Base-by-base conservation (phyloP, 805 yeast species). In the Myxozyma udenii region DNA sequence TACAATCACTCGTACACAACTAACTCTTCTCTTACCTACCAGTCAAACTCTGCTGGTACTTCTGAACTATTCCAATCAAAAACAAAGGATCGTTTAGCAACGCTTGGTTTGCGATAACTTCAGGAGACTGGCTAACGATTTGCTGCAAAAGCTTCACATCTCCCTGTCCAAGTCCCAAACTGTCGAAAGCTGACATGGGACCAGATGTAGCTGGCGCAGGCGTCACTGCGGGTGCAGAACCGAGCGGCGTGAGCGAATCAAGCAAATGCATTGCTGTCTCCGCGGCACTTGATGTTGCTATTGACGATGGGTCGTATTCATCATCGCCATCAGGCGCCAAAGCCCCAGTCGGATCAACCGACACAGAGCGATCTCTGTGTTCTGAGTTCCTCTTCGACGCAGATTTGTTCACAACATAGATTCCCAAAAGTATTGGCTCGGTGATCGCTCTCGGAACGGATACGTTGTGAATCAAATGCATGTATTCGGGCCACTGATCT, bases 71-170 rank as follows among this genome's bases (percentile, higher is more conserved):
- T 4, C 48, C 37, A n/a, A 66, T 55, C 50, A 66, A 53, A 44
- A 61, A 51, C 41, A 58, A 53, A 11, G 70, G 70, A 51, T 67
- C 62, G 6, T 47, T 50, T 3, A 62, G 53, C 21, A 66, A 49
- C 4, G 51, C 50, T 2, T 68, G 69, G 41, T 65, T 61, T 24
- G 48, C 51, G 7, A 61, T 54, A 3, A 64, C 63, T 30, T 62
- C 66, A 2, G 70, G 67, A 25, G 59, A 60, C 11, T 48, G 53
- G 12, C 51, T 49, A 6, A 66, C 32, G 12, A 67, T 59, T 12
- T 45, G 48, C 41, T 55, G 56, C 38, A 67, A 50, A 14, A 61
- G 38, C 22, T 48, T 57, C 19, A 61, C 52, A 12, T 64, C 67
- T 16, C 49, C 47, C 14, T 50, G 41, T 4, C 66, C 57, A 11